phyloP scores from a whole-genome alignment of 306 rosid species.

The Trifolium fragiferum region DNA sequence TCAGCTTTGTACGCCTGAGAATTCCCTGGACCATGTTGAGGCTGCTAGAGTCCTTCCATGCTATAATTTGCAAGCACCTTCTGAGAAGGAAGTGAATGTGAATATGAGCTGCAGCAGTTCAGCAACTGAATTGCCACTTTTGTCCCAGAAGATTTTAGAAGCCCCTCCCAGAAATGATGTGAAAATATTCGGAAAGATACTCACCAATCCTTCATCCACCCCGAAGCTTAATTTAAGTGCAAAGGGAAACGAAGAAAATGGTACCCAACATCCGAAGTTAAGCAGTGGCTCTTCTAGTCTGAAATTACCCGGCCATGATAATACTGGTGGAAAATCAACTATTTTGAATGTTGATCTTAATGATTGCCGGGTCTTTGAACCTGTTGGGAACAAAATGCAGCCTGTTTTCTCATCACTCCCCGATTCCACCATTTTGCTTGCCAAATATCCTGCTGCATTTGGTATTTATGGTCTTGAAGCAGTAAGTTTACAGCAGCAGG shows the following conservation, averaged over 20 bases:
- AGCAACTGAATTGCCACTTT: conserved; percentile 48
- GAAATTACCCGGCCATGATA: conserved; percentile 45
- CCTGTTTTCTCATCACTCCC: conserved; percentile 59
- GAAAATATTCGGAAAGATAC: conserved; percentile 80
- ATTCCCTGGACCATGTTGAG: conserved; percentile 36
- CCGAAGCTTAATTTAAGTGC: conserved; percentile 46
- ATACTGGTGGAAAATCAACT: conserved; percentile 50
- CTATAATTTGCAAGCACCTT: conserved; percentile 47
- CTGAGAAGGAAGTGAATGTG: conserved; percentile 50
- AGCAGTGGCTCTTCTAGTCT: conserved; percentile 53
- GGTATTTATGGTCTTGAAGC: conserved; percentile 61
- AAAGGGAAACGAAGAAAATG: conserved; percentile 51
- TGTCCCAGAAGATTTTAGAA: conserved; percentile 58
- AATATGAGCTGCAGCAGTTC: conserved; percentile 49
- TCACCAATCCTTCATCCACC: conserved; percentile 55
- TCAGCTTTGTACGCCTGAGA: conserved; percentile 42
- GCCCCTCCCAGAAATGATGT: conserved; percentile 61
- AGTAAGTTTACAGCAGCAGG: not conserved
- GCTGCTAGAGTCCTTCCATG: conserved; percentile 50
- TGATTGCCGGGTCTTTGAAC: conserved; percentile 48
- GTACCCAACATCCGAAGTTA: conserved; percentile 39
- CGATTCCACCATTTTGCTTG: conserved; percentile 67
- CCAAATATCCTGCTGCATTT: conserved; percentile 75
- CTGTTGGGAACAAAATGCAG: conserved; percentile 60
- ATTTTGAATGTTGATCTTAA: conserved; percentile 52